phyloP scores from a whole-genome alignment of 2,329 filamentous ascomycete genomes.

The Penicillium sp. region DNA sequence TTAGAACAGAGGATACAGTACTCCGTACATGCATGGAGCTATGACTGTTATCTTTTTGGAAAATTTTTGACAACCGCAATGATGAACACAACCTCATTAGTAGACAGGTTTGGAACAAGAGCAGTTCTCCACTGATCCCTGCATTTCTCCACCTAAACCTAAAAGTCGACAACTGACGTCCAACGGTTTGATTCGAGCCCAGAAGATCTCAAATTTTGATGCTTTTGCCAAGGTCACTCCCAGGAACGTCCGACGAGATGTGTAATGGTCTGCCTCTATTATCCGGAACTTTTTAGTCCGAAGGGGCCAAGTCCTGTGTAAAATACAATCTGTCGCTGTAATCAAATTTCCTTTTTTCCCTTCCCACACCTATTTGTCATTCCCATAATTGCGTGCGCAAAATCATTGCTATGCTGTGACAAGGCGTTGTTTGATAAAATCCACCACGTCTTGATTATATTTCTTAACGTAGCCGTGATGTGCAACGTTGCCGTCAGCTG shows the following conservation, averaged over 20 bases:
- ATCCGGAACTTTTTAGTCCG: not conserved
- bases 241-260: not conserved
- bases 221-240: not conserved
- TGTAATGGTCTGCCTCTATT: not conserved
- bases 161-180: not conserved
- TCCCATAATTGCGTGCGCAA: not conserved
- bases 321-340: not conserved
- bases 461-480: slow-evolving; percentile 16
- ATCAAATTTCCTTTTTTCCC: not conserved
- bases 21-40: no score
- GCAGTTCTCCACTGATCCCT: not conserved
- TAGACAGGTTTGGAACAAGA: not conserved
- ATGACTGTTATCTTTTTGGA: no score
- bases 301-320: not conserved
- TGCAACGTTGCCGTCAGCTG: slow-evolving; percentile 9
- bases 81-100: not conserved
- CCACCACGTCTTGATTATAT: slow-evolving; percentile 18
- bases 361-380: not conserved
- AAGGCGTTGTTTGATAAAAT: slow-evolving; percentile 17
- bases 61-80: no score
- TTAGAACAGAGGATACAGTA: no score
- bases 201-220: not conserved
- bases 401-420: not conserved
- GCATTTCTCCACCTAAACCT: not conserved
- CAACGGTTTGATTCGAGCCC: not conserved